A percentile compares a stretch with the other conserved stretches of the same genome.
Conservation (phyloP, 306 rosid genomes). For the Quercus bicolor region DNA sequence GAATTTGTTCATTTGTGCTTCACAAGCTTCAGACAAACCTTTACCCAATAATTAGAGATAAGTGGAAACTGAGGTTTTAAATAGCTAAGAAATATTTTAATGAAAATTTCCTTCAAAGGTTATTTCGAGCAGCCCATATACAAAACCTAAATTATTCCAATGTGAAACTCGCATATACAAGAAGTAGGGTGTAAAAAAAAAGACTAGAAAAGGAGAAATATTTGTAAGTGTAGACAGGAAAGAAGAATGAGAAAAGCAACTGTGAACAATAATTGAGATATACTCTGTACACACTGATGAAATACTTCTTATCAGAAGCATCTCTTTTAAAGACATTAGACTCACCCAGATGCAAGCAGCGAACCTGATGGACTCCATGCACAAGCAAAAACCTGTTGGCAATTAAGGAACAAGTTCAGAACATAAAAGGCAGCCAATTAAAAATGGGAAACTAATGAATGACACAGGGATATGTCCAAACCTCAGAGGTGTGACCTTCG, state of each 20-base stretch:
- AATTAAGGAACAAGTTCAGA: conserved; percentile 1
- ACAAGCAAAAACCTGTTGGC: conserved; percentile 61
- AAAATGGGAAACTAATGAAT: neutral
- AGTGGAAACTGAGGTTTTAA: neutral
- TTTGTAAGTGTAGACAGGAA: neutral
- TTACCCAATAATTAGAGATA: neutral
- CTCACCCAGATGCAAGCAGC: conserved; percentile 77
- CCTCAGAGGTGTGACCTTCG: conserved; percentile 75
- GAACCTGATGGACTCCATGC: conserved; percentile 73
- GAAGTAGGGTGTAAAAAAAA: neutral
- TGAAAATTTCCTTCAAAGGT: neutral
- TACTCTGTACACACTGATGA: neutral
- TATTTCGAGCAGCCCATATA: neutral
- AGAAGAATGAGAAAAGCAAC: neutral
- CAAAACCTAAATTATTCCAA: neutral
- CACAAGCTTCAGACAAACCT: neutral
- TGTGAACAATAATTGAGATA: neutral
- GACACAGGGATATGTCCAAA: conserved; percentile 17
- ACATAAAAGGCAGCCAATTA: neutral
- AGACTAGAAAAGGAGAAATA: neutral
- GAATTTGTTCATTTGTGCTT: neutral
- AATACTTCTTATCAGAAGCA: neutral
- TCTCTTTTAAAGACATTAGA: conserved; percentile 1
- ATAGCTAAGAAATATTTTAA: neutral
- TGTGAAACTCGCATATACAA: neutral